These are phyloP conservation scores for Chlamydomonas urium DNA, from an alignment of 139 green algal genomes.

Conservation along the genomic window DNA sequence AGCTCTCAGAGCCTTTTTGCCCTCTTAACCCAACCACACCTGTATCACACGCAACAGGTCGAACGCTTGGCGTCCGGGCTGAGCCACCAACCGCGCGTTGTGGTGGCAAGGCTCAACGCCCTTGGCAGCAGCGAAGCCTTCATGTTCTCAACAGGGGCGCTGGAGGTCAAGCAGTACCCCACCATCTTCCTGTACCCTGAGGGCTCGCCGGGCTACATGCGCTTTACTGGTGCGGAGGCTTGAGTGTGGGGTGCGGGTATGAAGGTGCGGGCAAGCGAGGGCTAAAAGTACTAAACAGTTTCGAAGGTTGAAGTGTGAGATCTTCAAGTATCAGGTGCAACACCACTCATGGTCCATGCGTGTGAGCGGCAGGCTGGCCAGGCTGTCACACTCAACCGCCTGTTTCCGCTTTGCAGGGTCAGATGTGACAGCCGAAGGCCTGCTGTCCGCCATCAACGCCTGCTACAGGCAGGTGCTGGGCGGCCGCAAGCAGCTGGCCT, in stretches of 20 bases:
- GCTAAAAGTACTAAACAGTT: too few species aligned
- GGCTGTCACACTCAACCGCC: background rate
- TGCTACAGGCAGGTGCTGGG: slow-evolving; percentile 4
- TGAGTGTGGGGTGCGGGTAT: too few species aligned
- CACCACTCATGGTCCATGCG: background rate
- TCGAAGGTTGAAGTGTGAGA: background rate
- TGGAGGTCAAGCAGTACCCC: slow-evolving; percentile 8
- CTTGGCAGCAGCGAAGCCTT: slow-evolving; percentile 4
- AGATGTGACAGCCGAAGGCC: background rate
- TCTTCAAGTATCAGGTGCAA: background rate
- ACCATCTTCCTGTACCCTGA: slow-evolving; percentile 1
- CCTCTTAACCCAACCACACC: too few species aligned
- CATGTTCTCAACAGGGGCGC: background rate
- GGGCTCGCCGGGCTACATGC: background rate
- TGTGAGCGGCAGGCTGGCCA: background rate
- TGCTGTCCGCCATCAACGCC: background rate
- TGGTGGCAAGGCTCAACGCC: background rate
- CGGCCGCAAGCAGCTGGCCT: background rate
- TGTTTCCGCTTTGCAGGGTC: background rate
- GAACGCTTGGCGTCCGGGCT: background rate
- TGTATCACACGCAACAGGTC: slow-evolving; percentile 1
- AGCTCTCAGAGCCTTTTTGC: too few species aligned
- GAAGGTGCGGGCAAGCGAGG: too few species aligned
- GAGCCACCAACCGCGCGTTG: background rate
- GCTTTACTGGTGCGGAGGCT: background rate